These are phyloP conservation scores for Rhamnella rubrinervis DNA, from an alignment of 331 rosid species.

Conservation along the genomic window DNA sequence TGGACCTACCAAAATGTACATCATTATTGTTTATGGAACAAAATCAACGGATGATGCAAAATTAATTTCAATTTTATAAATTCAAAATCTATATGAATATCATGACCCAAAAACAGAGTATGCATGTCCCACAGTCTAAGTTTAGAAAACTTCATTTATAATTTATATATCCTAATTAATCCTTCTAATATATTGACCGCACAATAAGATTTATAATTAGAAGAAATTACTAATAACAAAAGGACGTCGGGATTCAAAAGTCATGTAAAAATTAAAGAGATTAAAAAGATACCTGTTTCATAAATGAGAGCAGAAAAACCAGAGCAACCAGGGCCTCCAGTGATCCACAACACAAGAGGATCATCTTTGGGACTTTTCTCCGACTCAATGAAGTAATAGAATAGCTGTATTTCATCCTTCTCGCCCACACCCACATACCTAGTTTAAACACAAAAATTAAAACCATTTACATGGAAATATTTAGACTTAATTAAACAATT, in stretches of 20 bases:
- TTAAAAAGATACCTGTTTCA: constrained; percentile 11
- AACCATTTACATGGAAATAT: neutral
- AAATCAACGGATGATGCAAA: no score
- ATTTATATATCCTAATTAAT: no score
- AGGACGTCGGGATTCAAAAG: neutral
- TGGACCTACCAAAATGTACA: neutral
- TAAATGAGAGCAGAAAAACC: constrained; percentile 22
- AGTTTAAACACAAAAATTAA: neutral
- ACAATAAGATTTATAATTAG: no score
- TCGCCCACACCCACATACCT: constrained; percentile 30
- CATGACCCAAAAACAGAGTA: no score
- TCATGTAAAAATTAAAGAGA: neutral
- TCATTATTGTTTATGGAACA: neutral
- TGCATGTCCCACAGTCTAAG: no score
- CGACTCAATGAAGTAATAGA: constrained; percentile 28
- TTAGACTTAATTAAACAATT: no score
- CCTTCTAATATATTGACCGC: no score
- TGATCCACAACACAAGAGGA: constrained; percentile 29
- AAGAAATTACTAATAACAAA: neutral
- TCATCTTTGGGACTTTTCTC: constrained; percentile 23
- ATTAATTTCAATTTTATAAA: no score
- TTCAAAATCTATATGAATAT: no score
- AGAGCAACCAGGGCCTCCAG: constrained; percentile 31
- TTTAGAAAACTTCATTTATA: no score
- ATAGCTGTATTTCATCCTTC: constrained; percentile 18